Evolutionary conservation across 2,329 filamentous ascomycete species (phyloP), one percentile per base, ranked within the genome.

Genomic region (Colletotrichum melonis): DNA sequence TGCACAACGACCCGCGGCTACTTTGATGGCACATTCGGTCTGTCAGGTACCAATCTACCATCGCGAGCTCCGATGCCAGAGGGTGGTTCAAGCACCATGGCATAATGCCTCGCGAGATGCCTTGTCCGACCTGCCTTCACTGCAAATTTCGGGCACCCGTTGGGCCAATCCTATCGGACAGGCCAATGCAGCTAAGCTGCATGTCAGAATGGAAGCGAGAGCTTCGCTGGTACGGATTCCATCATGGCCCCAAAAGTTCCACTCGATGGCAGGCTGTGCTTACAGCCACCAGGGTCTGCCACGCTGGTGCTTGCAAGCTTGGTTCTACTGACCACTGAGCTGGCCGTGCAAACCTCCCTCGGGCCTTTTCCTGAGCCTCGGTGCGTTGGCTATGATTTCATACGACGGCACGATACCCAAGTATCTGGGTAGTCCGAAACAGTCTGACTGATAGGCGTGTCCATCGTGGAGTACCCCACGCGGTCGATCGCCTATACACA

Each of bases 231-330:
- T 62, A 62, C 35, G 38, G 38, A 42, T 42, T 42, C 38, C 30
- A 35, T 60, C 38, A 35, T 26, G 46, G 59, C 38, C 42, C 55
- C 55, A 69, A 72, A 70, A 42, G 55, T 73, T 38, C 70, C 70
- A 56, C 62, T 60, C 32, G 38, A 66, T 70, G 70, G 72, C n/a
- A 49, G 68, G 72, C 72, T 67, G 68, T 74, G 72, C 72, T 74
- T 62, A 74, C 52, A 32, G 62, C 66, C 28, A 24, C 64, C 55
- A 6, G 26, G 38, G 22, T 24, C 54, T 24, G 24, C 49, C 57
- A 63, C 28, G 60, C 24, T 52, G 55, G 60, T 49, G 35, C 59
- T 19, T 19, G 16, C 16, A 55, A 24, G n/a, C 30, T 19, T 66
- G 70, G 35, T 58, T 56, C 32, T 55, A 57, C 32, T 62, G 55